Evolutionary conservation across 345 rosid genomes (phyloP).

Genomic region (Syzygium grande): DNA sequence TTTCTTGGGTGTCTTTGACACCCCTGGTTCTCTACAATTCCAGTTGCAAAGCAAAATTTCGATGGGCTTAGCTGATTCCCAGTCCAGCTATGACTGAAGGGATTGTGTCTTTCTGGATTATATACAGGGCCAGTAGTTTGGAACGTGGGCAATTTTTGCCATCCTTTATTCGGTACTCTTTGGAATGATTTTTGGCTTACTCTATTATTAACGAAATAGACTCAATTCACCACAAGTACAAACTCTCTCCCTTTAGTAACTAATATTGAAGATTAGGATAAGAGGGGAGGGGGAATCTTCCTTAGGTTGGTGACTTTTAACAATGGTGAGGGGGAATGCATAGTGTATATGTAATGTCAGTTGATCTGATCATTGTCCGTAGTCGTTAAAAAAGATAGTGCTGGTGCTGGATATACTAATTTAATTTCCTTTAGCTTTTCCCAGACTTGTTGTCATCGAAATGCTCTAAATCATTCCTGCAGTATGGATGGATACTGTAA

Average conservation of each 20-base stretch:
- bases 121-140: neutral
- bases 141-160: neutral
- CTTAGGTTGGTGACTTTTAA: neutral
- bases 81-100: neutral
- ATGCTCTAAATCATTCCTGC: neutral
- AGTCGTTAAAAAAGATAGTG: neutral
- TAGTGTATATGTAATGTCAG: neutral
- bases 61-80: neutral
- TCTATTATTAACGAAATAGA: neutral
- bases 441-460: neutral
- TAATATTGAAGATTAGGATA: neutral
- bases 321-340: neutral
- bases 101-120: neutral
- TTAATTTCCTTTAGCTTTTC: neutral
- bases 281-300: neutral
- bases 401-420: neutral
- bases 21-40: neutral
- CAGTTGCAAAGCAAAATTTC: neutral
- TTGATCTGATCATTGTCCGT: neutral
- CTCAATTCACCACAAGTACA: neutral
- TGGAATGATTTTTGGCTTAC: neutral
- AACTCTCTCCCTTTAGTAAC: neutral
- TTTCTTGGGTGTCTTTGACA: too few relatives aligned
- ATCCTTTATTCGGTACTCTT: neutral
- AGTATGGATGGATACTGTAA: neutral